These are phyloP conservation scores for Cryphonectria carpinicola DNA, from an alignment of 2,329 filamentous ascomycete genomes.

Conservation along the genomic window DNA sequence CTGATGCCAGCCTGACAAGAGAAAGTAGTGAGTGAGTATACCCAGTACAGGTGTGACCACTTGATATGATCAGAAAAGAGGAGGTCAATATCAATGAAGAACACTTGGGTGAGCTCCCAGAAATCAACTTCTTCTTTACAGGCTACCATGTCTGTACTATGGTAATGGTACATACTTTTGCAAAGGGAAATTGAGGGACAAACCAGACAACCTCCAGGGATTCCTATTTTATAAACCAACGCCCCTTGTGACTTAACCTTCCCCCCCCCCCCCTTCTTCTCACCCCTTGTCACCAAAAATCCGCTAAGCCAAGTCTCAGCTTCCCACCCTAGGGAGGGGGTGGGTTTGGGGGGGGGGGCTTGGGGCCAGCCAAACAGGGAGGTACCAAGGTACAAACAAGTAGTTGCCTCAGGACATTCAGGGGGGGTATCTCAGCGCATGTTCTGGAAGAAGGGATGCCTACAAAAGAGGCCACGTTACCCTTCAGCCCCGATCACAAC, in stretches of 20 bases:
- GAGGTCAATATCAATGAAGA: neutral
- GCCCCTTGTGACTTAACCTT: neutral
- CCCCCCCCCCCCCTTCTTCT: neutral
- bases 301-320: constrained; percentile 21
- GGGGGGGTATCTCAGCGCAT: neutral
- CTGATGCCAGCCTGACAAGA: neutral
- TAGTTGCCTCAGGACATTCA: neutral
- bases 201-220: neutral
- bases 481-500: constrained; percentile 16
- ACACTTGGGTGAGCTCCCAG: neutral
- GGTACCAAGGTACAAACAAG: constrained; percentile 8
- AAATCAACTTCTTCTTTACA: neutral
- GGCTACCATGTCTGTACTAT: neutral
- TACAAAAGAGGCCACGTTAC: constrained; percentile 29
- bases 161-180: neutral
- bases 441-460: neutral
- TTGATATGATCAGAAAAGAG: neutral
- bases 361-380: neutral
- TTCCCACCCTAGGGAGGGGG: constrained; percentile 24
- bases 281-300: neutral
- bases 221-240: neutral
- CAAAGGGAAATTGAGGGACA: neutral
- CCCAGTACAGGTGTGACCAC: neutral
- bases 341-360: too few relatives aligned
- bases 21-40: neutral